Percentiles rank a stretch among this genome's conserved stretches.
These are phyloP conservation scores for Trametes cinnabarina DNA, from an alignment of 768 basidiomycete genomes.

Conservation along the genomic window DNA sequence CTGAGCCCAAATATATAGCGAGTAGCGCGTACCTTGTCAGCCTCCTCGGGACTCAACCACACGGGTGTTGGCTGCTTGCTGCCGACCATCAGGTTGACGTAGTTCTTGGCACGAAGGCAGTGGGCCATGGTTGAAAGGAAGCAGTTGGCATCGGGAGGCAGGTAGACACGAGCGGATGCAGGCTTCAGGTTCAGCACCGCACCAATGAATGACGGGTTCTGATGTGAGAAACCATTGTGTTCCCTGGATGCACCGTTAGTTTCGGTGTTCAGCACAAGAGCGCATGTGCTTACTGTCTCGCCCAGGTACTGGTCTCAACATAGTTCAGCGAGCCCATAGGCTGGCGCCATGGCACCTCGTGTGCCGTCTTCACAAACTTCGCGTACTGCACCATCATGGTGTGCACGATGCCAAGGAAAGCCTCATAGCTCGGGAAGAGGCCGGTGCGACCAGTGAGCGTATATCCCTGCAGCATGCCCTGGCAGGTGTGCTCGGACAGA, in stretches of 20 bases:
- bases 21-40: slow-evolving; percentile 59
- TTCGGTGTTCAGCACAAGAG: too few species aligned
- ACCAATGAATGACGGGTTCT: slow-evolving; percentile 84
- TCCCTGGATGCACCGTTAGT: slow-evolving; percentile 33
- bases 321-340: slow-evolving; percentile 76
- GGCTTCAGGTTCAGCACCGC: slow-evolving; percentile 81
- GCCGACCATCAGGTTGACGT: slow-evolving; percentile 85
- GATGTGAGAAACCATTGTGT: slow-evolving; percentile 89
- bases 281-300: slow-evolving; percentile 47
- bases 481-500: slow-evolving; percentile 84
- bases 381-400: slow-evolving; percentile 90
- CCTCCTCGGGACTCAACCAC: slow-evolving; percentile 77
- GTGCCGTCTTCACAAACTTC: slow-evolving; percentile 82
- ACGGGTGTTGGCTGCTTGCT: slow-evolving; percentile 80
- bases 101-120: slow-evolving; percentile 80
- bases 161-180: slow-evolving; percentile 68
- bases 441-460: slow-evolving; percentile 85
- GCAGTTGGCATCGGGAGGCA: slow-evolving; percentile 90
- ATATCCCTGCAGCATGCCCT: slow-evolving; percentile 91
- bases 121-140: slow-evolving; percentile 82
- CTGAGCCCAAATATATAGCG: too few species aligned
- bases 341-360: slow-evolving; percentile 71
- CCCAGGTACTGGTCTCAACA: slow-evolving; percentile 85
- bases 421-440: slow-evolving; percentile 88
- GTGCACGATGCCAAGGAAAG: slow-evolving; percentile 85